phyloP scores from a whole-genome alignment of 108 stramenopile species.

The Conticribra weissflogii region DNA sequence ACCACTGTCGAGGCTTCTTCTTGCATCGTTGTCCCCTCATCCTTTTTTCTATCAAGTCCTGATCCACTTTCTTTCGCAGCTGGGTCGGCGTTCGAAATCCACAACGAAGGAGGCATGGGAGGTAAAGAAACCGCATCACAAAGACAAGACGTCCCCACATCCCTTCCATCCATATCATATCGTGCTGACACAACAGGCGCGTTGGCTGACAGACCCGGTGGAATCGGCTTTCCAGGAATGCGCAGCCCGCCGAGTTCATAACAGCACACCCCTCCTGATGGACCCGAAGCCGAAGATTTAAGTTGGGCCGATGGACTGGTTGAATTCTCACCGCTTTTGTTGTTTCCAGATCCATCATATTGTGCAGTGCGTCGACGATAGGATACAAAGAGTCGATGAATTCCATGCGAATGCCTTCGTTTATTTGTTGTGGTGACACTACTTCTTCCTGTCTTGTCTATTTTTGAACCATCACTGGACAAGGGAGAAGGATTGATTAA shows the following conservation, averaged over 20 bases:
- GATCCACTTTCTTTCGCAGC: neutral
- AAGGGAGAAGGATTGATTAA: slow-evolving; percentile 26
- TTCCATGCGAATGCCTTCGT: slow-evolving; percentile 1
- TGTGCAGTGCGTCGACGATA: slow-evolving; percentile 29
- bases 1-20: neutral
- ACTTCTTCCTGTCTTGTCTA: neutral
- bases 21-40: slow-evolving; percentile 1
- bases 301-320: neutral
- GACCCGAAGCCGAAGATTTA: slow-evolving; percentile 23
- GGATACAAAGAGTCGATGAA: slow-evolving; percentile 42
- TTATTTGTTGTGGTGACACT: neutral
- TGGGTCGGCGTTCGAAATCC: neutral
- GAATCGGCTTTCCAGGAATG: slow-evolving; percentile 29
- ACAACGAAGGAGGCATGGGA: slow-evolving; percentile 6
- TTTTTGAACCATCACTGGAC: neutral
- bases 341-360: neutral
- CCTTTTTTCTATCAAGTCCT: too few relatives aligned
- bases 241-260: slow-evolving; percentile 75
- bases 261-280: slow-evolving; percentile 72
- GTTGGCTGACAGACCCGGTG: slow-evolving; percentile 51
- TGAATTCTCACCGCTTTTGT: neutral
- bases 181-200: slow-evolving; percentile 61
- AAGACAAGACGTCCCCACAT: slow-evolving; percentile 53
- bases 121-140: slow-evolving; percentile 58
- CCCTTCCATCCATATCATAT: slow-evolving; percentile 82